Conservation (phyloP, 1,139 yeast species). For the Saccharomycopsis hybrid region DNA sequence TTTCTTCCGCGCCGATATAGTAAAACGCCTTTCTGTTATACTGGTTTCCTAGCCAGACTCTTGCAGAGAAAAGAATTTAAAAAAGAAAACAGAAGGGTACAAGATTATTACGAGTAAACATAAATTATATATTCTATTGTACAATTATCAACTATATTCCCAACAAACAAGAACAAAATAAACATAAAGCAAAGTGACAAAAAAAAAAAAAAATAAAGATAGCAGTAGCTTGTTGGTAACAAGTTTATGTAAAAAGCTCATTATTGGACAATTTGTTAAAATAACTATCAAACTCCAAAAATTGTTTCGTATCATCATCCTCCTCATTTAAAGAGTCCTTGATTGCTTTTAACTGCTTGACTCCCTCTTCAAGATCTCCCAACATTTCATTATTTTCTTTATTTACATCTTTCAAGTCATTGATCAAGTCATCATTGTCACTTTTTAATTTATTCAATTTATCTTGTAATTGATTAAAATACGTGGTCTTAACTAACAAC, state of each 20-base stretch:
- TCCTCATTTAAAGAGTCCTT: neutral
- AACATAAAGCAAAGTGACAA: no score
- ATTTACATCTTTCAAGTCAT: slow-evolving; percentile 7
- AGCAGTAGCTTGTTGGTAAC: no score
- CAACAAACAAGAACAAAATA: no score
- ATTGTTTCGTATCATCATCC: neutral
- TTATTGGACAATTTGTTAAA: slow-evolving; percentile 7
- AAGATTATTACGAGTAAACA: no score
- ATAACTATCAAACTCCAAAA: slow-evolving; percentile 1
- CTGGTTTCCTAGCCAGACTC: no score
- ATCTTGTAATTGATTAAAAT: slow-evolving; percentile 2
- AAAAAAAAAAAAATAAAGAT: no score
- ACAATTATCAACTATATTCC: no score
- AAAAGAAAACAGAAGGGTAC: no score
- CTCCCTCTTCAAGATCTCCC: slow-evolving; percentile 4
- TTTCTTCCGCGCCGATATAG: no score
- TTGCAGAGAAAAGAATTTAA: no score
- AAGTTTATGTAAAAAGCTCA: slow-evolving; percentile 5
- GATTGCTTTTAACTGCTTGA: slow-evolving; percentile 2
- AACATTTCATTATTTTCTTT: slow-evolving; percentile 1
- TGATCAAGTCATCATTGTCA: slow-evolving; percentile 10
- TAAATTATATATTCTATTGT: no score
- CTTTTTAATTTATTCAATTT: slow-evolving; percentile 2
- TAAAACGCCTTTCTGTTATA: no score
- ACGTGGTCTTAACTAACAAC: slow-evolving; percentile 4